phyloP scores from a whole-genome alignment of 1,284 basidiomycete genomes.

The Ceratobasidium sp. region DNA sequence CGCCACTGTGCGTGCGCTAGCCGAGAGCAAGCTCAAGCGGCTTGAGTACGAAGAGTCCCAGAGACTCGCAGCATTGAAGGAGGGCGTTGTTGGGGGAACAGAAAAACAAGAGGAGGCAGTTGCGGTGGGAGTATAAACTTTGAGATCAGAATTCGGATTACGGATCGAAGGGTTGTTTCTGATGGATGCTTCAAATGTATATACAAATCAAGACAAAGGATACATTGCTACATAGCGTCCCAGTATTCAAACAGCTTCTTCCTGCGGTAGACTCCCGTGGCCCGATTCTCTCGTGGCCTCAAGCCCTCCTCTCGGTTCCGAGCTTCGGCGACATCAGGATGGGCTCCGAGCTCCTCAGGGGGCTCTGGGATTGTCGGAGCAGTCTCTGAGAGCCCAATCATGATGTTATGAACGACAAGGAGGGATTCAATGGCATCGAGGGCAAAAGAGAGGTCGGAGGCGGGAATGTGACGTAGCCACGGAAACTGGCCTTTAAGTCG shows the following conservation, averaged over 20 bases:
- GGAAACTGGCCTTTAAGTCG: conserved; percentile 54
- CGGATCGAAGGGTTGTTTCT: too few relatives aligned
- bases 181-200: too few relatives aligned
- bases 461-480: conserved; percentile 50
- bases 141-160: too few relatives aligned
- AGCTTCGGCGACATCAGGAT: neutral
- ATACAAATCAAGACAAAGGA: neutral
- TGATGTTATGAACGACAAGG: conserved; percentile 54
- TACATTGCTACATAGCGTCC: neutral
- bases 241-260: conserved; percentile 11
- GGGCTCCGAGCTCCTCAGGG: neutral
- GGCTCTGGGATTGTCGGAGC: neutral
- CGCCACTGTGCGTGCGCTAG: too few relatives aligned
- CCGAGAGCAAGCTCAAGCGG: too few relatives aligned
- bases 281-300: neutral
- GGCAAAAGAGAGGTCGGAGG: conserved; percentile 51
- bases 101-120: too few relatives aligned
- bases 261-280: neutral
- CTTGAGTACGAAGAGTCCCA: too few relatives aligned
- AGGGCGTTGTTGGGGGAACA: neutral
- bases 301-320: neutral
- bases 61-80: neutral
- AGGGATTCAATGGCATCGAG: conserved; percentile 53
- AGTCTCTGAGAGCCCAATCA: neutral
- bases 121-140: too few relatives aligned